Percentiles rank a stretch among this genome's conserved stretches.
Evolutionary conservation across 331 rosid genomes (phyloP).

Genomic region (Pyrus hybrid): DNA sequence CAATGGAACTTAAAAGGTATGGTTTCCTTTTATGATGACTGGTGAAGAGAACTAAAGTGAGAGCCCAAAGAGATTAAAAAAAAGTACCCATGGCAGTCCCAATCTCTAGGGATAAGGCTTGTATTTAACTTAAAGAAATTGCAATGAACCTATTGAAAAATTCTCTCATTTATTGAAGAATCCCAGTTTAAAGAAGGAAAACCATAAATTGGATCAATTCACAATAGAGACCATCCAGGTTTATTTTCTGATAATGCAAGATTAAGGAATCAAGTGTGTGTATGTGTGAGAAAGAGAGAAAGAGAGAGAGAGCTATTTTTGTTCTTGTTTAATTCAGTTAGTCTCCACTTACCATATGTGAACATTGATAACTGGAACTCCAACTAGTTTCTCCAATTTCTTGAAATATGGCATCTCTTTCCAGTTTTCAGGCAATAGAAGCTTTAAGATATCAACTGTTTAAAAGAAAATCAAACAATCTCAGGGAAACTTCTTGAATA

Average conservation of each 20-base stretch:
- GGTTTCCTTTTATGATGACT: neutral
- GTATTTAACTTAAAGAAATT: neutral
- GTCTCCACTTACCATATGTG: slow-evolving; percentile 77
- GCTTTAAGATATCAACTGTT: slow-evolving; percentile 91
- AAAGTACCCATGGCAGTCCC: neutral
- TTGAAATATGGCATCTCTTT: slow-evolving; percentile 84
- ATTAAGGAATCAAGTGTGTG: neutral
- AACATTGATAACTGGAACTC: slow-evolving; percentile 92
- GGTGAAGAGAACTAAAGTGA: neutral
- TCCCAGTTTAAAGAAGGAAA: neutral
- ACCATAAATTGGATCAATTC: neutral
- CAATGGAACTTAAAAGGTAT: neutral
- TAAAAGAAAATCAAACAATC: slow-evolving; percentile 7
- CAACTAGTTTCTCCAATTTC: slow-evolving; percentile 83
- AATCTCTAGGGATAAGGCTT: neutral
- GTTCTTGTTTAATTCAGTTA: neutral
- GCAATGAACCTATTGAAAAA: neutral
- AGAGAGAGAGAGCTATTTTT: neutral
- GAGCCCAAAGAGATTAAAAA: neutral
- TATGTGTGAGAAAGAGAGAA: neutral
- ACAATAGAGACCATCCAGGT: neutral
- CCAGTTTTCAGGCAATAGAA: slow-evolving; percentile 81
- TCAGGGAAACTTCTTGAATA: no score
- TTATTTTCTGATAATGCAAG: neutral
- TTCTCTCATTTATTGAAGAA: neutral